phyloP scores from a whole-genome alignment of 2,329 filamentous ascomycete species.

The Xylariaceae sp. region DNA sequence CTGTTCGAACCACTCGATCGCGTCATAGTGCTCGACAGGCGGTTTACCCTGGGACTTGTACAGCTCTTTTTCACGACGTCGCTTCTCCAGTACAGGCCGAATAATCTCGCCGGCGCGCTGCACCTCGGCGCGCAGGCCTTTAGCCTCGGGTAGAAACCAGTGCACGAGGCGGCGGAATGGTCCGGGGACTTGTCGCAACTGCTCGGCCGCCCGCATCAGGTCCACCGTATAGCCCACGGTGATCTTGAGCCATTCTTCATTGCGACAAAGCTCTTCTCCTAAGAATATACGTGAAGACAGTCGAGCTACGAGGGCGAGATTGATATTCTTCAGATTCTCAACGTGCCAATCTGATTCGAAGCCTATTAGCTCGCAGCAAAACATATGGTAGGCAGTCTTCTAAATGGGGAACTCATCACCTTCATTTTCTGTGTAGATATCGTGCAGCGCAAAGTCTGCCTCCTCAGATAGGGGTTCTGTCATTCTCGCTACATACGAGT shows the following conservation, averaged over 20 bases:
- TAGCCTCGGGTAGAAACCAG: constrained; percentile 21
- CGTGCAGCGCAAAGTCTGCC: too few relatives aligned
- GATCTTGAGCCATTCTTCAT: constrained; percentile 7
- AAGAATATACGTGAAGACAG: constrained; percentile 18
- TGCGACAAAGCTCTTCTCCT: constrained; percentile 16
- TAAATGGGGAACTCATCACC: too few relatives aligned
- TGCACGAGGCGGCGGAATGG: constrained; percentile 10
- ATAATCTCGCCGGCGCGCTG: constrained; percentile 9
- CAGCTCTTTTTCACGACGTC: constrained; percentile 1
- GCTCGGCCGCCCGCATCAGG: neutral
- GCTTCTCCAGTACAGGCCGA: constrained; percentile 2
- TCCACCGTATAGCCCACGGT: neutral
- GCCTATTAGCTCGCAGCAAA: too few relatives aligned
- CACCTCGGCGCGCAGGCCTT: neutral
- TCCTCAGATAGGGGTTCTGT: too few relatives aligned
- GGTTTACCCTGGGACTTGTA: neutral
- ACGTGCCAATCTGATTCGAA: neutral
- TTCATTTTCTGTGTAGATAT: too few relatives aligned
- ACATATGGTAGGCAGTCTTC: too few relatives aligned
- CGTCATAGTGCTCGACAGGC: constrained; percentile 5
- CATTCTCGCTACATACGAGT: too few relatives aligned
- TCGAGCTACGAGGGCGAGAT: constrained; percentile 6
- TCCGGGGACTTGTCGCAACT: constrained; percentile 5
- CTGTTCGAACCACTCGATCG: constrained; percentile 16
- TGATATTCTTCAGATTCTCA: constrained; percentile 16